Base-by-base conservation (phyloP, 2,329 filamentous ascomycete genomes). In the Magnaporthiopsis poae region DNA sequence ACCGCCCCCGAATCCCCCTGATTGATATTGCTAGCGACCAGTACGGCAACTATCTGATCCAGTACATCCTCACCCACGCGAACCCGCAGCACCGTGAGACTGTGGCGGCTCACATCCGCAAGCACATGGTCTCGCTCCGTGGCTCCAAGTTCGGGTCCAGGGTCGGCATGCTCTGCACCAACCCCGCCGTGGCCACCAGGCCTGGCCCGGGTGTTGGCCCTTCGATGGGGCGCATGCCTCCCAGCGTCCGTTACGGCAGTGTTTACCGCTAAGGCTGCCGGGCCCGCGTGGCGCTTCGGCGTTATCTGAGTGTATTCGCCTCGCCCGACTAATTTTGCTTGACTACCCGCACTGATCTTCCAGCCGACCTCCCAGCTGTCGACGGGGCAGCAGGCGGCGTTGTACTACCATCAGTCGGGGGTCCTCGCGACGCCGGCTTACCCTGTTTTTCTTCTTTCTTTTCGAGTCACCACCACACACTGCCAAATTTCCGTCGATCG, bases 21-120 rank as follows among this genome's bases (percentile, higher is more conserved):
- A 98, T 99, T 76, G 94, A 99, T 75, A 98, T 98, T 80, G 91
- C 95, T 70, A 96, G 95, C 74, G 96, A 99, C 76, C 96, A 99
- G 77, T 99, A 98, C 75, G 95, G 95, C 72, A 99, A 99, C 80
- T 99, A 99, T 74, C 85, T 99, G 69, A 91, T 99, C 69, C 95
- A 99, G 78, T 96, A 96, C 86, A 95, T 99, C 74, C 83, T 99
- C 74, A 93, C 92, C 72, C 91, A 97, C 75, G 90, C 92, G 68
- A 87, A 88, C 67, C 82, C 90, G 66, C 92, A 96, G 76, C 95
- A 98, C 76, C 91, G 92, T 67, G 96, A 99, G 75, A 82, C 96
- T 70, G 95, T 99, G 70, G 92, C 93, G 63, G 88, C 88, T 67
- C 95, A 99, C 75, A 96, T 99, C 73, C 90, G 92, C 72, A 98